phyloP scores from a whole-genome alignment of 2,329 filamentous ascomycete genomes.

The Ustulina deusta region DNA sequence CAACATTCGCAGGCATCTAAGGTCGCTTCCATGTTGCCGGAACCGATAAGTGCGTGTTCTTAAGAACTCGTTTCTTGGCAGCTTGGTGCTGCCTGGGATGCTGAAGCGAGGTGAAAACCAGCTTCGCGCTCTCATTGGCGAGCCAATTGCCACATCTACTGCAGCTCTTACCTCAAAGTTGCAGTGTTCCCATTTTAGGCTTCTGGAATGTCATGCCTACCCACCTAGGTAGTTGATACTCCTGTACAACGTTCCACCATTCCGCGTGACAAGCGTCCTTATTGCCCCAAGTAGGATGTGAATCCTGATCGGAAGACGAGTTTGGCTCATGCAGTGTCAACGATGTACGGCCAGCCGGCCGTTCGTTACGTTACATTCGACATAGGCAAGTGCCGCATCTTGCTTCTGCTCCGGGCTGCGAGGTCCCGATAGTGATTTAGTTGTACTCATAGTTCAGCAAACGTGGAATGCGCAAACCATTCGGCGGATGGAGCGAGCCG shows the following conservation, averaged over 20 bases:
- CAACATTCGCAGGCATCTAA: constrained; percentile 9
- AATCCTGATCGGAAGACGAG: constrained; percentile 2
- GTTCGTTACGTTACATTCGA: constrained; percentile 16
- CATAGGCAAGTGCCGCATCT: constrained; percentile 33
- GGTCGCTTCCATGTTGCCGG: constrained; percentile 13
- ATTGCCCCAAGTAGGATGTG: constrained; percentile 12
- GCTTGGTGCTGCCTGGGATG: constrained; percentile 10
- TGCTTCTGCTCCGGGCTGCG: constrained; percentile 28
- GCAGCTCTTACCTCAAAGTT: neutral
- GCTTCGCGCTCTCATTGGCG: constrained; percentile 11
- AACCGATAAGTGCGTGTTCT: neutral
- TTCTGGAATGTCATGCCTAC: constrained; percentile 10
- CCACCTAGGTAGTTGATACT: constrained; percentile 7
- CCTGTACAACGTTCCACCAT: constrained; percentile 11
- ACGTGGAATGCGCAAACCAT: constrained; percentile 24
- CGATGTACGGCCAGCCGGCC: neutral
- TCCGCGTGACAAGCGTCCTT: constrained; percentile 11
- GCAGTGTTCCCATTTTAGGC: neutral
- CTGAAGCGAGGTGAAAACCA: neutral
- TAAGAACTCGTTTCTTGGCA: constrained; percentile 14
- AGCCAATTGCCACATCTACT: neutral
- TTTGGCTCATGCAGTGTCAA: constrained; percentile 20
- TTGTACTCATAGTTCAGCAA: constrained; percentile 24
- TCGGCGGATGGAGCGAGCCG: constrained; percentile 18
- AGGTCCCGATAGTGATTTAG: constrained; percentile 30